A percentile compares a stretch with the other conserved stretches of the same genome.
phyloP scores from a whole-genome alignment of 768 basidiomycete genomes.

The Hygrophorus pudorinus region DNA sequence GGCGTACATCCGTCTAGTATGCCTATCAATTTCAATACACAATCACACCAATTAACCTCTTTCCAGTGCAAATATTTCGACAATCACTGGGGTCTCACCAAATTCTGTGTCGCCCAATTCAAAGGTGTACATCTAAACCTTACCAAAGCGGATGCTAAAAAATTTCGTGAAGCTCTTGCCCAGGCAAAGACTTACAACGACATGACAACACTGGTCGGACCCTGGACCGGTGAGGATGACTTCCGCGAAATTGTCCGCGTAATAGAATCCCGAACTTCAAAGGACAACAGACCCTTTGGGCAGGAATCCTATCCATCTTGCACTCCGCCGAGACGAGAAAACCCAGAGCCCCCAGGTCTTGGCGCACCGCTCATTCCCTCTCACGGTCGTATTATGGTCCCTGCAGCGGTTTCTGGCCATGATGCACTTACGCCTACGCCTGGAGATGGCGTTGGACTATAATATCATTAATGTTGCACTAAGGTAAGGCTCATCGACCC shows the following conservation, averaged over 20 bases:
- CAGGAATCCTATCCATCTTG: background rate
- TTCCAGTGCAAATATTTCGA: conserved; percentile 61
- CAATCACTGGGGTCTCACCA: conserved; percentile 78
- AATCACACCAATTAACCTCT: conserved; percentile 4
- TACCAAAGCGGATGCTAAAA: conserved; percentile 50
- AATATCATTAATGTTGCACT: background rate
- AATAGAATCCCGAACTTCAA: conserved; percentile 33
- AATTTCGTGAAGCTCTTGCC: conserved; percentile 41
- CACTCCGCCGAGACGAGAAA: conserved; percentile 45
- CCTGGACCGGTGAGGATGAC: conserved; percentile 54
- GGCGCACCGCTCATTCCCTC: conserved; percentile 41
- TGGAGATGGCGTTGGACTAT: background rate
- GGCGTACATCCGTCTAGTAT: conserved; percentile 64
- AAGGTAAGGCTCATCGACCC: background rate
- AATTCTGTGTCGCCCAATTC: conserved; percentile 82
- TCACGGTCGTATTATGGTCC: conserved; percentile 24
- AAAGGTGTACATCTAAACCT: conserved; percentile 50
- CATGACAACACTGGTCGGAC: conserved; percentile 39
- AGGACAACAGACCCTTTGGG: background rate
- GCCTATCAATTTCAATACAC: conserved; percentile 6
- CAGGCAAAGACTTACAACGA: conserved; percentile 55
- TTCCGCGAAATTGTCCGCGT: conserved; percentile 42
- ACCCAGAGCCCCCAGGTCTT: conserved; percentile 46
- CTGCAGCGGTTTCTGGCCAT: conserved; percentile 31
- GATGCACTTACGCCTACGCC: conserved; percentile 40